These are phyloP conservation scores for Backusella morwellensis DNA, from an alignment of 192 early-diverging fungal genomes.

Conservation along the genomic window DNA sequence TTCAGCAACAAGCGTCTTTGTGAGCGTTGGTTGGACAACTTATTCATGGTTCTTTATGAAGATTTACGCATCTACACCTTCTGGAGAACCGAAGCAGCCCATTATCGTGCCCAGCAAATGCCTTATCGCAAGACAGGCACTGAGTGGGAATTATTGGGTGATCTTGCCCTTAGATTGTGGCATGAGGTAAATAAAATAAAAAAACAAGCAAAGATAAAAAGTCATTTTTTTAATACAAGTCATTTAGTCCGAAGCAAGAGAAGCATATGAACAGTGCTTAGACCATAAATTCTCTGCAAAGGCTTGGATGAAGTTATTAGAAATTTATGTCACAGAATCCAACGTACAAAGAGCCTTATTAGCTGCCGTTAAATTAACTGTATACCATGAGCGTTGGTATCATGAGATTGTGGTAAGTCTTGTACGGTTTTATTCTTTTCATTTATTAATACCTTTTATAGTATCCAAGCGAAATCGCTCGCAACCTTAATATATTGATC, in stretches of 20 bases:
- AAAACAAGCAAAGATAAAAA: not conserved
- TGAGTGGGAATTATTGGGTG: constrained; percentile 98
- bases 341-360: constrained; percentile 79
- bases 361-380: constrained; percentile 79
- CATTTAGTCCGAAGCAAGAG: constrained; percentile 78
- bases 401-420: constrained; percentile 80
- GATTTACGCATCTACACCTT: constrained; percentile 91
- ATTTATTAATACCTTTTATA: constrained; percentile 21
- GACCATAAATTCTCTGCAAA: constrained; percentile 92
- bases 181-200: constrained; percentile 53
- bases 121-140: constrained; percentile 91
- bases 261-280: constrained; percentile 84
- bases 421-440: not conserved
- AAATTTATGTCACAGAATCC: constrained; percentile 76
- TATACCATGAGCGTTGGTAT: constrained; percentile 88
- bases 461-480: constrained; percentile 89
- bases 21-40: constrained; percentile 99
- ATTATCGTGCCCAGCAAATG: constrained; percentile 70
- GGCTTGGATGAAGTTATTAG: constrained; percentile 84
- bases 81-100: constrained; percentile 84
- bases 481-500: constrained; percentile 84
- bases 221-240: not conserved
- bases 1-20: constrained; percentile 96
- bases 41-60: constrained; percentile 99
- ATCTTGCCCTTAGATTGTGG: constrained; percentile 83